Evolutionary conservation across 2,329 filamentous ascomycete genomes (phyloP), one percentile per base, ranked within the genome.

Genomic region (Stagonosporopsis rhizophila): DNA sequence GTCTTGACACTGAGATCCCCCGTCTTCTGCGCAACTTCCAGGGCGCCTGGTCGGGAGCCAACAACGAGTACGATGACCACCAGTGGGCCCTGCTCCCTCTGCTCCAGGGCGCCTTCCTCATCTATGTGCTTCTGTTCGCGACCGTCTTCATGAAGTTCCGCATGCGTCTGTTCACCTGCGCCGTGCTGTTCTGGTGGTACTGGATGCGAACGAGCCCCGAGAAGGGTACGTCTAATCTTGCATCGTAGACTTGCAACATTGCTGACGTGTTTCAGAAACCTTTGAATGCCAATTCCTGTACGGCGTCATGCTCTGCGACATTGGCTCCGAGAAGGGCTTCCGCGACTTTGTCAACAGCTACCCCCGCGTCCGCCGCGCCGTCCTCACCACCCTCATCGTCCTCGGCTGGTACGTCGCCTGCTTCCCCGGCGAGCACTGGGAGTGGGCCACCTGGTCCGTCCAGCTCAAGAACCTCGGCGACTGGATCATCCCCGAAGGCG

Each of bases 21-120:
- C 72, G 79, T 17, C 66, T 84, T 32, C 77, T 81, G 50, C 65
- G 67, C 55, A 79, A 79, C 58, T 80, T 82, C 60, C 71, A 82
- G 22, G 75, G 71, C 9, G 79, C 78, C 11, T 85, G 82, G 82
- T 82, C 81, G 12, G 80, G 76, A 48, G 78, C 78, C 1, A 79
- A 79, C 63, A 83, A 82, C 70, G 74, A 78, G 8, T 83, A 82
- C 51, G 82, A 85, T 63, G 78, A 82, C 52, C 82, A 84, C 57
- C 82, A 84, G 63, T 85, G 82, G 82, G 81, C 82, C 3, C 76
- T 84, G 64, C 69, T 82, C 25, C 81, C 80, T 12, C 69, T 84
- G 44, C 67, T 84, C 5, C 71, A 80, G 53, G 80, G 80, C 11
- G 80, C 81, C 0, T 82, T 84, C 75, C 74, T 81, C 59, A 79